Percentiles rank a stretch among this genome's conserved stretches.
These are phyloP conservation scores for Solanum paucissectum DNA, from an alignment of 257 asterid genomes.

Conservation along the genomic window DNA sequence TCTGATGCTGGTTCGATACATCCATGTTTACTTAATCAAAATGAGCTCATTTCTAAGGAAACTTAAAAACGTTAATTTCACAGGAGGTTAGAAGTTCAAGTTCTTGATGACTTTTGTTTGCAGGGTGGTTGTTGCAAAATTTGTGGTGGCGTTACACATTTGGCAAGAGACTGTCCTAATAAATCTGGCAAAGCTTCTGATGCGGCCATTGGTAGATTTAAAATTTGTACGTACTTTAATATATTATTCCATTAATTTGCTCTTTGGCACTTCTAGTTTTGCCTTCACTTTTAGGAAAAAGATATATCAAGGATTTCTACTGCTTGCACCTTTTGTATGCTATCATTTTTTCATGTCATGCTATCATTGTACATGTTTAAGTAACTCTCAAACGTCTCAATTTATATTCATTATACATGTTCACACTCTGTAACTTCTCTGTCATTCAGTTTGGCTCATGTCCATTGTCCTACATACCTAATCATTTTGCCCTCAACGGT, in stretches of 20 bases:
- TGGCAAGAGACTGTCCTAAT: constrained; percentile 82
- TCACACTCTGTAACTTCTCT: neutral
- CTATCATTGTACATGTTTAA: neutral
- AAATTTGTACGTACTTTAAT: constrained; percentile 35
- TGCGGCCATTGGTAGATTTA: constrained; percentile 13
- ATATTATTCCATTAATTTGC: neutral
- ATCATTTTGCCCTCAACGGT: neutral
- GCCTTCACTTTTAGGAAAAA: neutral
- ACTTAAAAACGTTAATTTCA: neutral
- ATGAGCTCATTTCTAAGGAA: neutral
- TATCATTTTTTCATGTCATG: neutral
- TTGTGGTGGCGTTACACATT: constrained; percentile 87
- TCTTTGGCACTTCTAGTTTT: neutral
- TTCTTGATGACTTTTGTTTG: neutral
- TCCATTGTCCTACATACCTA: neutral
- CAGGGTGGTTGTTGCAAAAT: constrained; percentile 94
- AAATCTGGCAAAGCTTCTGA: constrained; percentile 26
- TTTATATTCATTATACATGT: neutral
- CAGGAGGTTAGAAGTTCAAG: neutral
- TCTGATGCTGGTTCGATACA: neutral
- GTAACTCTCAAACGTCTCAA: neutral
- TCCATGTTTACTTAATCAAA: neutral
- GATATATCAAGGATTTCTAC: neutral
- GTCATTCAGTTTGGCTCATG: neutral
- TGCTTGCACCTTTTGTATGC: neutral